Percentiles rank a stretch among this genome's conserved stretches.
These are phyloP conservation scores for Pseudomassariella vexata DNA, from an alignment of 2,329 filamentous ascomycete species.

Conservation along the genomic window DNA sequence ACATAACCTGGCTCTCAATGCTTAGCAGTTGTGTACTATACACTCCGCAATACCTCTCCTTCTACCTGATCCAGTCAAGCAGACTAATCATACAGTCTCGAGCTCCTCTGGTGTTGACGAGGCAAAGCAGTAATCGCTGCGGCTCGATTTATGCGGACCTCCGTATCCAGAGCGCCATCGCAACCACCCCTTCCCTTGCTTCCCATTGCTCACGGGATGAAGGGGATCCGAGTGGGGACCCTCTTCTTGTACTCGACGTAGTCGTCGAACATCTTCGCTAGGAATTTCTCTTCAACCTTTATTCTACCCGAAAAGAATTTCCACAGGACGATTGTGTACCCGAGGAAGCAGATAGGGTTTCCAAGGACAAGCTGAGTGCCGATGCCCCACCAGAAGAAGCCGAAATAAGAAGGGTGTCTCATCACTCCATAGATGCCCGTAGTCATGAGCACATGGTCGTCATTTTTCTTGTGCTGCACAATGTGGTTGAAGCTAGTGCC, in stretches of 20 bases:
- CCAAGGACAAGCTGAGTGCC: slow-evolving; percentile 88
- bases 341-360: slow-evolving; percentile 72
- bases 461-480: slow-evolving; percentile 64
- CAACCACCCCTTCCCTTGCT: neutral
- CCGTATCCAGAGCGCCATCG: too few species aligned
- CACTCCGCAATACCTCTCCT: too few species aligned
- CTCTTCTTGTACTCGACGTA: slow-evolving; percentile 68
- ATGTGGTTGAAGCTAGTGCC: slow-evolving; percentile 89
- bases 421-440: slow-evolving; percentile 70
- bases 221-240: slow-evolving; percentile 76
- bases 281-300: slow-evolving; percentile 67
- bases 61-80: too few species aligned
- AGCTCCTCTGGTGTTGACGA: too few species aligned
- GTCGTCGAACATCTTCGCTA: slow-evolving; percentile 78
- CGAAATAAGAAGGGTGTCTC: slow-evolving; percentile 91
- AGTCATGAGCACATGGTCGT: slow-evolving; percentile 75
- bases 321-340: slow-evolving; percentile 74
- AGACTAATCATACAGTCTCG: too few species aligned
- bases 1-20: too few species aligned
- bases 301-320: slow-evolving; percentile 76
- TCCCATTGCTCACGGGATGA: slow-evolving; percentile 45
- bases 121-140: too few species aligned
- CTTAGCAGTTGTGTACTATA: too few species aligned
- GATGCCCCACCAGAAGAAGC: slow-evolving; percentile 98
- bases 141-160: too few species aligned